A percentile compares a stretch with the other conserved stretches of the same genome.
These are phyloP conservation scores for Crucihimalaya himalaica DNA, from an alignment of 345 rosid genomes.

Conservation along the genomic window DNA sequence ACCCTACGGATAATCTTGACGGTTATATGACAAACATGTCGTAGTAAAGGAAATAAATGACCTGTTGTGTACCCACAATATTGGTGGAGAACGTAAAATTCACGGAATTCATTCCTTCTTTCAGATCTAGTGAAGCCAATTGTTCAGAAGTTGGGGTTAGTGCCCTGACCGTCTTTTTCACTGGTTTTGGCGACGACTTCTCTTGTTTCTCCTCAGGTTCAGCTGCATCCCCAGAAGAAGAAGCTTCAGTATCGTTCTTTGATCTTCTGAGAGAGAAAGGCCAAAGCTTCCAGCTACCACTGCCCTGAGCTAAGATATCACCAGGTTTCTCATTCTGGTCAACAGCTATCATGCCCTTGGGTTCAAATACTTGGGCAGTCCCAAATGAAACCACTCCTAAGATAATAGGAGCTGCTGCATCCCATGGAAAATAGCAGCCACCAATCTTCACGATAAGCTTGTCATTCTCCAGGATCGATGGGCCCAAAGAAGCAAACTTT, in stretches of 20 bases:
- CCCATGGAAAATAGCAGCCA: slow-evolving; percentile 62
- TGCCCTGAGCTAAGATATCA: slow-evolving; percentile 40
- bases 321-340: slow-evolving; percentile 52
- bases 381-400: slow-evolving; percentile 58
- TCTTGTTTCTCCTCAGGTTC: slow-evolving; percentile 41
- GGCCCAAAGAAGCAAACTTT: slow-evolving; percentile 53
- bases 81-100: slow-evolving; percentile 86
- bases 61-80: slow-evolving; percentile 94
- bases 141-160: slow-evolving; percentile 84
- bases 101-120: slow-evolving; percentile 73
- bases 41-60: slow-evolving; percentile 34
- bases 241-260: slow-evolving; percentile 37
- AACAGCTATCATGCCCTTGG: slow-evolving; percentile 62
- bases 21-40: slow-evolving; percentile 20
- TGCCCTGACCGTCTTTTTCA: slow-evolving; percentile 58
- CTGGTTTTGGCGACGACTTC: slow-evolving; percentile 40
- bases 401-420: slow-evolving; percentile 59
- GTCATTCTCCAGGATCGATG: slow-evolving; percentile 54
- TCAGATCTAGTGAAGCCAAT: slow-evolving; percentile 74
- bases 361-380: slow-evolving; percentile 47
- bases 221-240: slow-evolving; percentile 46
- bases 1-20: slow-evolving; percentile 8
- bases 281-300: slow-evolving; percentile 87
- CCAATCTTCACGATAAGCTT: slow-evolving; percentile 55
- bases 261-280: slow-evolving; percentile 69